Conservation (phyloP, 345 rosid species). For the Populus nigra region DNA sequence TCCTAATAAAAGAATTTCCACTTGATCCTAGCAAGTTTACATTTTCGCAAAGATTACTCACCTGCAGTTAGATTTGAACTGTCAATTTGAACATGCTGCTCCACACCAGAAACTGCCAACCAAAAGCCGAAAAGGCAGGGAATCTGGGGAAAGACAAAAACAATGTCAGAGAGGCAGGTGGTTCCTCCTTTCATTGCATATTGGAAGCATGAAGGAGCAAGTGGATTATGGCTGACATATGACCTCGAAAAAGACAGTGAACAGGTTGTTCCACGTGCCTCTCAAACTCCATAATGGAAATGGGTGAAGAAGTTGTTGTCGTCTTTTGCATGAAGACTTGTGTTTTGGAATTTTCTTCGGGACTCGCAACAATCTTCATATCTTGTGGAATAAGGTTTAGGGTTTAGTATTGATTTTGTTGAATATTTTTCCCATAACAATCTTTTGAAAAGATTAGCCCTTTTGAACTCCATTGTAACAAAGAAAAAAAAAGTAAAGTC, state of each 20-base stretch:
- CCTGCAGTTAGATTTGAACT: neutral
- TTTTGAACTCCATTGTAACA: neutral
- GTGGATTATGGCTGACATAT: neutral
- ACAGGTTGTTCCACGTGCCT: constrained; percentile 9
- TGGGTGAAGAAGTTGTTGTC: neutral
- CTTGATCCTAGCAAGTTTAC: neutral
- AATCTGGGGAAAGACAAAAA: neutral
- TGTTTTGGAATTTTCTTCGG: neutral
- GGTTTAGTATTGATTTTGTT: neutral
- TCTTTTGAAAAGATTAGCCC: neutral
- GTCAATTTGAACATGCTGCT: neutral
- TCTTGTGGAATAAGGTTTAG: too few relatives aligned
- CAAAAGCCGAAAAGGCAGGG: neutral
- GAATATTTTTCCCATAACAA: too few relatives aligned
- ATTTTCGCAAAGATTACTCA: neutral
- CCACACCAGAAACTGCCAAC: constrained; percentile 10
- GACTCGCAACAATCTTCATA: neutral
- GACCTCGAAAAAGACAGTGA: neutral
- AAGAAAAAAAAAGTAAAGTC: neutral
- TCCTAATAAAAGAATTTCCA: constrained; percentile 3
- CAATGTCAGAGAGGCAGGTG: neutral
- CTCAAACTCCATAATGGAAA: too few relatives aligned
- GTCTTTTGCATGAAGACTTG: too few relatives aligned
- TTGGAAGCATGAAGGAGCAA: neutral
- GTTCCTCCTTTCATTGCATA: neutral